phyloP scores from a whole-genome alignment of 2,329 filamentous ascomycete genomes.

The Botryotinia narcissicola region DNA sequence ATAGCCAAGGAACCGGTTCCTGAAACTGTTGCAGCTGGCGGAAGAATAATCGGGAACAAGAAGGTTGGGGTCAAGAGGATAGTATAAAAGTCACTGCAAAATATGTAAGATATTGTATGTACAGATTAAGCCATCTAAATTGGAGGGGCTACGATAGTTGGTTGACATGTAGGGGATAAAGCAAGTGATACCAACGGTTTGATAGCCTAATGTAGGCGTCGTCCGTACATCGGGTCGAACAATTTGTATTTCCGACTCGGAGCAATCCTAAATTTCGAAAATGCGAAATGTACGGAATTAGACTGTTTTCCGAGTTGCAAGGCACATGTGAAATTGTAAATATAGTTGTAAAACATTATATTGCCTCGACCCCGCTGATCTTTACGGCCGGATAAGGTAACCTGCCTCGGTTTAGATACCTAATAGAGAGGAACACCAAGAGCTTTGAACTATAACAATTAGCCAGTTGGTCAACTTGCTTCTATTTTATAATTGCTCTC shows the following conservation, averaged over 20 bases:
- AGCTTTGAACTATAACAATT: background rate
- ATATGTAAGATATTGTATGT: constrained; percentile 31
- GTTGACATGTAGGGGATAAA: background rate
- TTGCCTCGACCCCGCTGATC: background rate
- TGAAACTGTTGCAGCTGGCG: constrained; percentile 31
- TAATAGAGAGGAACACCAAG: background rate
- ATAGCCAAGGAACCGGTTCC: constrained; percentile 30
- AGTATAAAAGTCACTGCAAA: constrained; percentile 15
- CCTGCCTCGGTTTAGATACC: constrained; percentile 3
- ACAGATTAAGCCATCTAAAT: constrained; percentile 6
- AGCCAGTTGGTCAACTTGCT: background rate
- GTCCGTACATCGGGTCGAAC: background rate
- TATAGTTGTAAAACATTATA: background rate
- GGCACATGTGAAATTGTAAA: constrained; percentile 2
- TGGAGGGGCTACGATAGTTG: background rate
- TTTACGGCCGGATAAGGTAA: background rate
- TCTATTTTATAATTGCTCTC: background rate
- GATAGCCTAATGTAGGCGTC: background rate
- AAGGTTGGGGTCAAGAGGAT: constrained; percentile 33
- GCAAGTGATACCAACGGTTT: background rate
- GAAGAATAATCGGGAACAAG: constrained; percentile 26
- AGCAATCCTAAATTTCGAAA: background rate
- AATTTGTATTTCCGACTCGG: background rate
- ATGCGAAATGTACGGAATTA: background rate
- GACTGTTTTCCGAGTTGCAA: background rate